phyloP scores from a whole-genome alignment of 148 eudicot genomes.

The Dysphania ambrosioides region DNA sequence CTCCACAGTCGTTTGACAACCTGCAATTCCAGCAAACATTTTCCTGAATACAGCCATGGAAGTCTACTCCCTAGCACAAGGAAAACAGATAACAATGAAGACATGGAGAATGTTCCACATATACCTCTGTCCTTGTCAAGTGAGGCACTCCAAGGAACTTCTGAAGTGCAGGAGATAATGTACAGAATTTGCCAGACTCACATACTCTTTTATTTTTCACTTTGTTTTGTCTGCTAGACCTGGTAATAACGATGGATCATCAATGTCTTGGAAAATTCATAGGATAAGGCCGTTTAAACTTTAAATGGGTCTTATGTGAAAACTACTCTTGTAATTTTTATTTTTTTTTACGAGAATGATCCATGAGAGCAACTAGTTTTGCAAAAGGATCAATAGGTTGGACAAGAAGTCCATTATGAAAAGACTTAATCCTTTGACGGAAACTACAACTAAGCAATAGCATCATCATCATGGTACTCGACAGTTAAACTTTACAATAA shows the following conservation, averaged over 20 bases:
- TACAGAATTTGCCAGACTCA: conserved; percentile 60
- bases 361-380: not conserved
- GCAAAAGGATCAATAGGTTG: not conserved
- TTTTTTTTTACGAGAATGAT: too few species aligned
- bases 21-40: conserved; percentile 34
- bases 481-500: too few species aligned
- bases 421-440: too few species aligned
- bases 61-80: not conserved
- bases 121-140: conserved; percentile 67
- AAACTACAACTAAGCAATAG: too few species aligned
- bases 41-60: not conserved
- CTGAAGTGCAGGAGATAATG: conserved; percentile 77
- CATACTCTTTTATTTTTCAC: conserved; percentile 61
- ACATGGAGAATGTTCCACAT: conserved; percentile 1
- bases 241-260: conserved; percentile 18
- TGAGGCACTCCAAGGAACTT: conserved; percentile 62
- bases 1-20: conserved; percentile 68
- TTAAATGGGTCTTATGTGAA: not conserved
- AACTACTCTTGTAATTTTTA: too few species aligned
- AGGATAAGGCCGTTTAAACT: too few species aligned
- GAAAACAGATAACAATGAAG: not conserved
- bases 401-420: not conserved
- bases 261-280: not conserved
- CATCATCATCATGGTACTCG: too few species aligned
- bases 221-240: conserved; percentile 42